phyloP scores from a whole-genome alignment of 306 rosid species.

The Prosopis cineraria region DNA sequence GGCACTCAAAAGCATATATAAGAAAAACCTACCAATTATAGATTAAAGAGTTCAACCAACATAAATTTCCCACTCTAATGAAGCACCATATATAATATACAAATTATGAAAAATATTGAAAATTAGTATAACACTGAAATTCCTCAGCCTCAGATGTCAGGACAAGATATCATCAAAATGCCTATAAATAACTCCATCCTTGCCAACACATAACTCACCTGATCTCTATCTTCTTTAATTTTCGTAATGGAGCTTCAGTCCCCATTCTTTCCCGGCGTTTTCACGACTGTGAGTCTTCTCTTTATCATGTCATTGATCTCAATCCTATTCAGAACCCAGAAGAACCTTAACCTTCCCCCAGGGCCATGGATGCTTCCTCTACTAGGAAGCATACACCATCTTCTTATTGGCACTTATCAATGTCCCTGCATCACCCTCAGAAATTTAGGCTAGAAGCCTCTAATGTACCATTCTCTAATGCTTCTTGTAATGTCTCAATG shows the following conservation, averaged over 20 bases:
- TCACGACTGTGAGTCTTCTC: neutral
- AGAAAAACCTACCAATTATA: too few species aligned
- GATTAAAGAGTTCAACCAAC: too few species aligned
- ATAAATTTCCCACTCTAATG: too few species aligned
- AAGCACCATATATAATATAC: too few species aligned
- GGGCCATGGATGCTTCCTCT: conserved; percentile 39
- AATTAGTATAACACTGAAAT: too few species aligned
- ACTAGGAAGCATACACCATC: conserved; percentile 40
- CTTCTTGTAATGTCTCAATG: too few species aligned
- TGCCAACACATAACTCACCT: neutral
- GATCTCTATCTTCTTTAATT: neutral
- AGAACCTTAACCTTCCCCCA: neutral
- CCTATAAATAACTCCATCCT: neutral
- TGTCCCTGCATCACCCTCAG: neutral
- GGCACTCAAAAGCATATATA: too few species aligned
- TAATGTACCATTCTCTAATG: too few species aligned
- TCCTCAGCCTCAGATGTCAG: too few species aligned
- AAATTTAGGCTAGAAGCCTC: too few species aligned
- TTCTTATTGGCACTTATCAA: neutral
- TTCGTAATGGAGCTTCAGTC: conserved; percentile 15
- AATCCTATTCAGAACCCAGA: neutral
- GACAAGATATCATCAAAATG: neutral
- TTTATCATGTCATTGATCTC: neutral
- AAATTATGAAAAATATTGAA: too few species aligned
- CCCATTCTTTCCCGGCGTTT: neutral